A percentile compares a stretch with the other conserved stretches of the same genome.
These are phyloP conservation scores for Echinochloa phyllopogon DNA, from an alignment of 176 grass and related monocot species.

Conservation along the genomic window DNA sequence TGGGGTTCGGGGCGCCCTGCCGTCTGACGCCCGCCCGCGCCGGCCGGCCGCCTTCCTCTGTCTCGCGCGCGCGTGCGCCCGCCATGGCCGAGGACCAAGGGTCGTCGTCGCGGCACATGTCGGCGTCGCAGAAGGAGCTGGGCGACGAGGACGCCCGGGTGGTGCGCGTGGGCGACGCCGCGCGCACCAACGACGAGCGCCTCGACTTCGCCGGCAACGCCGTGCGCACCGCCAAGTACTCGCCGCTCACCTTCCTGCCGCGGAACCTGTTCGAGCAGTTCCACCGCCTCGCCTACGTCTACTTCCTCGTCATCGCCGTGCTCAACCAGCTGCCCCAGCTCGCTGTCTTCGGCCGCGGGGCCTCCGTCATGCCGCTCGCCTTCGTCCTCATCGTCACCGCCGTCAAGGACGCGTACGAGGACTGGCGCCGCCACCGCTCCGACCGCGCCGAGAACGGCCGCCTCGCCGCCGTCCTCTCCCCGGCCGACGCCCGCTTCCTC, in stretches of 20 bases:
- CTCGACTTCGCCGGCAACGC: slow-evolving; percentile 69
- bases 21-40: slow-evolving; percentile 25
- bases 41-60: background rate
- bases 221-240: slow-evolving; percentile 93
- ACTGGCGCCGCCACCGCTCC: slow-evolving; percentile 83
- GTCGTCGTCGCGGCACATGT: slow-evolving; percentile 70
- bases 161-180: slow-evolving; percentile 63
- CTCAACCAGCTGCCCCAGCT: slow-evolving; percentile 97
- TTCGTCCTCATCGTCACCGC: slow-evolving; percentile 88
- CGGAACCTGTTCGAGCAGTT: slow-evolving; percentile 98
- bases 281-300: slow-evolving; percentile 91
- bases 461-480: slow-evolving; percentile 40
- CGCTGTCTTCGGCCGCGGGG: slow-evolving; percentile 69
- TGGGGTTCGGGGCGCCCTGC: background rate
- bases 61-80: background rate
- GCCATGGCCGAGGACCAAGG: slow-evolving; percentile 64
- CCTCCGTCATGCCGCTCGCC: slow-evolving; percentile 81
- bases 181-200: slow-evolving; percentile 60
- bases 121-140: slow-evolving; percentile 71
- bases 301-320: slow-evolving; percentile 89
- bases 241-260: slow-evolving; percentile 84
- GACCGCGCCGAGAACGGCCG: slow-evolving; percentile 85
- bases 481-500: slow-evolving; percentile 24
- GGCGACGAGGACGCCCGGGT: slow-evolving; percentile 78
- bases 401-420: slow-evolving; percentile 97